A percentile compares a stretch with the other conserved stretches of the same genome.
These are phyloP conservation scores for Nemania diffusa DNA, from an alignment of 2,329 filamentous ascomycete species.

Conservation along the genomic window DNA sequence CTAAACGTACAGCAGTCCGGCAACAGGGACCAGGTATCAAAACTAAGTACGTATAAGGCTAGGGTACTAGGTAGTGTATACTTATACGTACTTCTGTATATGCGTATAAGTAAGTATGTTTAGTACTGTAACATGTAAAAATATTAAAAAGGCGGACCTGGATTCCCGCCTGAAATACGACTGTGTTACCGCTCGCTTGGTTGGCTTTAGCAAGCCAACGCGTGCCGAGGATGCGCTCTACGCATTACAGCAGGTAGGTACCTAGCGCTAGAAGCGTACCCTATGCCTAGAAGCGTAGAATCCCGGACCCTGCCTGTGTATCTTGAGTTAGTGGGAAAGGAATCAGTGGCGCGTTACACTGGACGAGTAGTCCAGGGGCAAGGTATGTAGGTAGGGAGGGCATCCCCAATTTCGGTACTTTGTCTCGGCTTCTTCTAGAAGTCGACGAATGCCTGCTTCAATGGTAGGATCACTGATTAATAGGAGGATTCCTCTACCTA, in stretches of 20 bases:
- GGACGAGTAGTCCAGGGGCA: background rate
- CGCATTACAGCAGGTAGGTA: background rate
- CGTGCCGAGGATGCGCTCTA: background rate
- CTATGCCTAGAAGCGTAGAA: background rate
- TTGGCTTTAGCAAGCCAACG: constrained; percentile 5
- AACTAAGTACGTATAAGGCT: background rate
- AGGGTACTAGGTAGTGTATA: background rate
- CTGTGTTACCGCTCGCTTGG: constrained; percentile 30
- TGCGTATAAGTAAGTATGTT: too few species aligned
- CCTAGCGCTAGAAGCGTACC: background rate
- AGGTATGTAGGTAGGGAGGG: background rate
- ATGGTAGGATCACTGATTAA: background rate
- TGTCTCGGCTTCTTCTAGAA: constrained; percentile 28
- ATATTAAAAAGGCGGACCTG: background rate
- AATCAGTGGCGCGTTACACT: constrained; percentile 8
- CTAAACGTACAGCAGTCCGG: background rate
- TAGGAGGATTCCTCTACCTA: background rate
- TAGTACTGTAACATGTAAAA: background rate
- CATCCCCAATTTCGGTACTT: background rate
- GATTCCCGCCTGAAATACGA: constrained; percentile 28
- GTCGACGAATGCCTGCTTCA: background rate
- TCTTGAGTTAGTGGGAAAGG: background rate
- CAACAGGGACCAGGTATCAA: background rate
- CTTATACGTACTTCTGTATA: too few species aligned
- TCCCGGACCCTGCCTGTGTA: background rate